Evolutionary conservation across 805 yeast species (phyloP).

Genomic region (Saturnispora ahearnii): DNA sequence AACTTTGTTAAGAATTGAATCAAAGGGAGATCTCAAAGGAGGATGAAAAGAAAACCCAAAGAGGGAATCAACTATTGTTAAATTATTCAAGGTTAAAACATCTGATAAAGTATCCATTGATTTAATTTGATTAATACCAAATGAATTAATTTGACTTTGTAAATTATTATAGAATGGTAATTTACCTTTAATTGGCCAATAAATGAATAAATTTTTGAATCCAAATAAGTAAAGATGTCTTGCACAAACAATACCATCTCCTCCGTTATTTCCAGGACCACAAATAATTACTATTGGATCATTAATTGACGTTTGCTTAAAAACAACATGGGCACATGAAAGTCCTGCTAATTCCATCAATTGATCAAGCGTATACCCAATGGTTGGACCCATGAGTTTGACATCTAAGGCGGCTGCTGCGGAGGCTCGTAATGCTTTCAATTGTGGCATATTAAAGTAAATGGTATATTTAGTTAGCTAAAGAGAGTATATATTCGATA

Average conservation of each 20-base stretch:
- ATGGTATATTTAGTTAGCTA: no score
- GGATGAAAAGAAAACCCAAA: slow-evolving; percentile 94
- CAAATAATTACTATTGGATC: slow-evolving; percentile 47
- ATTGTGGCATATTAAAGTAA: slow-evolving; percentile 5
- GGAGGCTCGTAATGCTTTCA: slow-evolving; percentile 37
- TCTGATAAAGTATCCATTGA: slow-evolving; percentile 14
- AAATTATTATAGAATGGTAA: slow-evolving; percentile 51
- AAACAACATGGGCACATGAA: slow-evolving; percentile 83
- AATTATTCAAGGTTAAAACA: slow-evolving; percentile 30
- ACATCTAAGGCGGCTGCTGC: slow-evolving; percentile 73
- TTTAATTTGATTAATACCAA: slow-evolving; percentile 36
- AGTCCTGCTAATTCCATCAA: slow-evolving; percentile 95
- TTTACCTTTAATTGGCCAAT: slow-evolving; percentile 65
- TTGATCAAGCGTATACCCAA: slow-evolving; percentile 74
- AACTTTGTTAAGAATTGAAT: slow-evolving; percentile 35
- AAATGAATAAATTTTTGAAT: slow-evolving; percentile 56
- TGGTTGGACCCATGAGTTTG: slow-evolving; percentile 68
- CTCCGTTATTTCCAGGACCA: slow-evolving; percentile 97
- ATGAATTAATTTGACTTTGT: slow-evolving; percentile 54
- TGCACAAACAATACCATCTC: slow-evolving; percentile 95
- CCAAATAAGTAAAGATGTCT: slow-evolving; percentile 80
- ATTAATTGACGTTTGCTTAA: slow-evolving; percentile 49
- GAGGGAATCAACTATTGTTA: slow-evolving; percentile 62
- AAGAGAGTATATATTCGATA: no score
- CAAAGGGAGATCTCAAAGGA: slow-evolving; percentile 76